Evolutionary conservation across 129 eudicot species (phyloP).

Genomic region (Helichrysum umbraculigerum): DNA sequence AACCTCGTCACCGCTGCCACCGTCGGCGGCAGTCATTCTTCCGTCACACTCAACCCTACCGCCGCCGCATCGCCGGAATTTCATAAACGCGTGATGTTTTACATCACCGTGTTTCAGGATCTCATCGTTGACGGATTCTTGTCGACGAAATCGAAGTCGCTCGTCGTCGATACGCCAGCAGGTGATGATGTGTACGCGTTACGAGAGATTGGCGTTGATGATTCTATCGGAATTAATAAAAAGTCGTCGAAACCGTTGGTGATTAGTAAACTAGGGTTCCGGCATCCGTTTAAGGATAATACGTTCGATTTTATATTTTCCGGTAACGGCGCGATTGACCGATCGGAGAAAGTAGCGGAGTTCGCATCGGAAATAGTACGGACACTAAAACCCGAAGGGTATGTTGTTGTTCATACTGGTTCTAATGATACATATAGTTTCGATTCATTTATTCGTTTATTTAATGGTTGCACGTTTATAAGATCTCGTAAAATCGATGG

Average conservation of each 20-base stretch:
- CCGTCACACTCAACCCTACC: conserved; percentile 28
- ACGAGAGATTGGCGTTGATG: conserved; percentile 68
- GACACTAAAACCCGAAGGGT: conserved; percentile 91
- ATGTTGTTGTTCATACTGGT: conserved; percentile 60
- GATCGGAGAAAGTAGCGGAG: conserved; percentile 34
- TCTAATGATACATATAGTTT: conserved; percentile 72
- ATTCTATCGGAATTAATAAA: conserved; percentile 54
- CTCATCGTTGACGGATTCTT: conserved; percentile 62
- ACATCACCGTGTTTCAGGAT: conserved; percentile 72
- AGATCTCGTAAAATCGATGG: conserved; percentile 53
- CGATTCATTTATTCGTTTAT: conserved; percentile 72
- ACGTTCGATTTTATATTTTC: conserved; percentile 74
- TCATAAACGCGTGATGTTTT: conserved; percentile 51
- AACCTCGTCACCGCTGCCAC: conserved; percentile 40
- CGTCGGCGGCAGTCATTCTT: conserved; percentile 31
- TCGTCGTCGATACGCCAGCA: conserved; percentile 57
- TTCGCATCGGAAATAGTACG: conserved; percentile 61
- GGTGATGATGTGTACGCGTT: conserved; percentile 74
- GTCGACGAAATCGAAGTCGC: conserved; percentile 56
- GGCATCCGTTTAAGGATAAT: conserved; percentile 40
- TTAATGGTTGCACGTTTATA: conserved; percentile 60
- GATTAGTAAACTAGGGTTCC: conserved; percentile 41
- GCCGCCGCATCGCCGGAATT: conserved; percentile 38
- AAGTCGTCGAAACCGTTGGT: conserved; percentile 64
- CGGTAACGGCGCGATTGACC: conserved; percentile 54